These are phyloP conservation scores for Fusarium circinatum DNA, from an alignment of 2,329 filamentous ascomycete genomes.

Conservation along the genomic window DNA sequence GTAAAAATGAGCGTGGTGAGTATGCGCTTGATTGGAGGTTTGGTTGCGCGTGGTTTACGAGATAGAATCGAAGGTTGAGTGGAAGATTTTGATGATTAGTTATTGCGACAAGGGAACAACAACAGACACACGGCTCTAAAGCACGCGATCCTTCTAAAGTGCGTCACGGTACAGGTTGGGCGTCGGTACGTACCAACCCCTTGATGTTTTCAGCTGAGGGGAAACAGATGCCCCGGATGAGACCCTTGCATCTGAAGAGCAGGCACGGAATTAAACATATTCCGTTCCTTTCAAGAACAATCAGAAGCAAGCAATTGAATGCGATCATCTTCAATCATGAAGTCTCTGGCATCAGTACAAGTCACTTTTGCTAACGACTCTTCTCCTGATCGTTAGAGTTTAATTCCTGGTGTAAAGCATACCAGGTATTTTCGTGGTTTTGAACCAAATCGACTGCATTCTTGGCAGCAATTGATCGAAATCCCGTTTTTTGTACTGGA, in stretches of 20 bases:
- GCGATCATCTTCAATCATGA: neutral
- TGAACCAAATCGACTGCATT: neutral
- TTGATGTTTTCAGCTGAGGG: conserved; percentile 10
- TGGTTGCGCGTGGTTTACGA: neutral
- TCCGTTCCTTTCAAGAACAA: neutral
- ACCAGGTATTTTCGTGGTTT: neutral
- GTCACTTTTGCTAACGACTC: neutral
- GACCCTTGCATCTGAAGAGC: neutral
- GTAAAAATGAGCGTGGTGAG: neutral
- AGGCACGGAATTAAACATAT: neutral
- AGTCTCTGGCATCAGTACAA: neutral
- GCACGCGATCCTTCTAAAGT: conserved; percentile 32
- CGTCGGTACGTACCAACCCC: conserved; percentile 28
- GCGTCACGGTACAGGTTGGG: conserved; percentile 26
- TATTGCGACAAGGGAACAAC: conserved; percentile 24
- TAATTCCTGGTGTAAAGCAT: neutral
- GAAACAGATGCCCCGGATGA: neutral
- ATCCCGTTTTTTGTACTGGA: neutral
- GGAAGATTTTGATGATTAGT: conserved; percentile 21
- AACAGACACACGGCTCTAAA: conserved; percentile 17
- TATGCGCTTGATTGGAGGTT: neutral
- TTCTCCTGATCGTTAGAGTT: neutral
- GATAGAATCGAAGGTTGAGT: conserved; percentile 14
- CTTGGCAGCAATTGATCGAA: neutral
- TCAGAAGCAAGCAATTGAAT: neutral